Evolutionary conservation across 139 green algal genomes (phyloP), one percentile per base, ranked within the genome.

Genomic region (Edaphochlamys debaryana): DNA sequence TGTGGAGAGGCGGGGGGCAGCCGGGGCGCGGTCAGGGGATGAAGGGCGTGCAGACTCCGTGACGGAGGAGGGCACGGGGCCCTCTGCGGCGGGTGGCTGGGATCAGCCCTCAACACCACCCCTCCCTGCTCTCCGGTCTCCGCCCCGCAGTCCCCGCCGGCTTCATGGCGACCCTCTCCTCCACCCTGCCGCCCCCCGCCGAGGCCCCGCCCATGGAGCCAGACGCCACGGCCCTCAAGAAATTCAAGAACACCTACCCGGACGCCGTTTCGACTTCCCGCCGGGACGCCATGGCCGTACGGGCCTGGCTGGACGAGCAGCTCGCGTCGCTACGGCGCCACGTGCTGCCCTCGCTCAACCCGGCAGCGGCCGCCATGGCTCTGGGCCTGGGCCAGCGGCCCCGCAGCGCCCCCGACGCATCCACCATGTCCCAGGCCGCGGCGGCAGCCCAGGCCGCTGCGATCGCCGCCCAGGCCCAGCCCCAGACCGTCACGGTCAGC

Each of bases 261-360:
- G 77, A 74, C 23, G 64, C 64, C 45, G 56, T 83, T 0, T 83
- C 77, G 64, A 83, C 77, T 45, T 67, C 41, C 34, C 42, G 77
- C 29, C n/a, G 77, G 32, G 77, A 83, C 42, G 77, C 48, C 25
- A 45, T 79, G 5, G n/a, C 45, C 25, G 72, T 62, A 29, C 41
- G 45, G 27, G 41, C 73, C 29, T 86, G 80, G 80, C 41, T 86
- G 32, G 80, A 86, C 17, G 70, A 79, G 54, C 80, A 86, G 79
- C 56, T 86, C 48, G 20, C 50, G 1, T 25, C 41, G 69, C 79
- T 86, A 38, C 68, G 63, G 40, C 38, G 40, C 37, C 64, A 77
- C 41, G 66, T 86, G 69, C 23, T 64, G 7, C 45, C 60, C 15
- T 30, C 45, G 38, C 27, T 30, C 67, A 17, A 4, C 48, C 27